These are phyloP conservation scores for Lipomyces mesembrius DNA, from an alignment of 805 yeast species.

Conservation along the genomic window DNA sequence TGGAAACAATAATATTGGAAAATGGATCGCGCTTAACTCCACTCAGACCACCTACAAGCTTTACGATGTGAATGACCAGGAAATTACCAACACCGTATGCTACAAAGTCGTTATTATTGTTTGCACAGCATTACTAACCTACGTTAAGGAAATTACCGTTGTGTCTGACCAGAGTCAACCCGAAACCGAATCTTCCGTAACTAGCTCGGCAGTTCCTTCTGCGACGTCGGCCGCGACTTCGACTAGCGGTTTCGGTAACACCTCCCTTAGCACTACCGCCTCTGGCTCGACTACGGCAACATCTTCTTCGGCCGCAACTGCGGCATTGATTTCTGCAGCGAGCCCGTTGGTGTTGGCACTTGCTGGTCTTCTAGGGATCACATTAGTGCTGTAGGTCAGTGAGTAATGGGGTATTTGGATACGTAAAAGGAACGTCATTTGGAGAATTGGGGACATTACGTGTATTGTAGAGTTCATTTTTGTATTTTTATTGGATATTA, in stretches of 20 bases:
- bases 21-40: conserved; percentile 41
- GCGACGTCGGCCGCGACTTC: conserved; percentile 11
- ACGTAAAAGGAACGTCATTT: background rate
- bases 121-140: background rate
- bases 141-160: conserved; percentile 16
- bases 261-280: background rate
- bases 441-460: background rate
- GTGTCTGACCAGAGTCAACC: conserved; percentile 34
- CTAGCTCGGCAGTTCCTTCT: conserved; percentile 16
- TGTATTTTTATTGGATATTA: no score
- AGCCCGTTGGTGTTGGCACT: background rate
- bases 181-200: conserved; percentile 1
- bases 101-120: background rate
- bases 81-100: conserved; percentile 38
- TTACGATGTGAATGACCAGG: conserved; percentile 43
- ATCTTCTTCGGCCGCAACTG: conserved; percentile 7
- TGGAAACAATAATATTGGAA: conserved; percentile 48
- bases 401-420: background rate
- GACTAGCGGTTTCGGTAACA: background rate
- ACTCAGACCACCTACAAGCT: conserved; percentile 43
- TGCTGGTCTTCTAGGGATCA: background rate
- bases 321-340: background rate
- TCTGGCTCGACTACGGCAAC: background rate
- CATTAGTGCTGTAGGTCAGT: background rate
- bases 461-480: background rate